These are phyloP conservation scores for Cajanus cajan DNA, from an alignment of 306 rosid genomes.

Conservation along the genomic window DNA sequence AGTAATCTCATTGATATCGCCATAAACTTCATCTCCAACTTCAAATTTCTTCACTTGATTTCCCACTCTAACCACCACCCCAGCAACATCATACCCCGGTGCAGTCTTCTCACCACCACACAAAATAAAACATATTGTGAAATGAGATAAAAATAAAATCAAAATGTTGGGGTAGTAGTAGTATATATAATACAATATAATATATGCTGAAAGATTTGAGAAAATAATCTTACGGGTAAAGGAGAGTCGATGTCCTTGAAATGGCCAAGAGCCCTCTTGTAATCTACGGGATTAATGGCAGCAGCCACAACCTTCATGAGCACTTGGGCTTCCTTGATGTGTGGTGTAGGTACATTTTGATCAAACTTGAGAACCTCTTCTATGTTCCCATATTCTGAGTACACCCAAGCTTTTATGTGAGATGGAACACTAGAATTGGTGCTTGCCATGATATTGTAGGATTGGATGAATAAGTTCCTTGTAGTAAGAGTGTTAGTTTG, in stretches of 20 bases:
- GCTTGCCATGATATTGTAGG: too few relatives aligned
- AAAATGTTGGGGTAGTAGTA: background rate
- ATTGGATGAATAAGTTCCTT: too few relatives aligned
- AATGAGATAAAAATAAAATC: background rate
- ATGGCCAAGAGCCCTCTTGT: slow-evolving; percentile 42
- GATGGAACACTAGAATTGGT: too few relatives aligned
- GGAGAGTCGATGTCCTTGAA: slow-evolving; percentile 28
- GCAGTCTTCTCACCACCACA: background rate
- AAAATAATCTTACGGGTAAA: slow-evolving; percentile 31
- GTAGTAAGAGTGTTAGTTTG: too few relatives aligned
- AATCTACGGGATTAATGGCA: slow-evolving; percentile 49
- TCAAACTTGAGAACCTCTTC: slow-evolving; percentile 52
- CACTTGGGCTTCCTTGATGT: slow-evolving; percentile 39
- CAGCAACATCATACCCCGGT: slow-evolving; percentile 33
- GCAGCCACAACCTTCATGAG: slow-evolving; percentile 39
- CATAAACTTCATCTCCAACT: slow-evolving; percentile 22
- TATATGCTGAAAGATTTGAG: too few relatives aligned
- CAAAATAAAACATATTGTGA: background rate
- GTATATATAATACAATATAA: background rate
- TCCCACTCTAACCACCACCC: slow-evolving; percentile 32
- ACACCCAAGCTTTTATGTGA: too few relatives aligned
- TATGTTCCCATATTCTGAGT: slow-evolving; percentile 46
- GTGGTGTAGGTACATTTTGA: slow-evolving; percentile 41
- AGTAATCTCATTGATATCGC: background rate
- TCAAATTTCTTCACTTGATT: slow-evolving; percentile 23